Evolutionary conservation across 768 basidiomycete species (phyloP), one percentile per base, ranked within the genome.

Genomic region (Mycena rosella): DNA sequence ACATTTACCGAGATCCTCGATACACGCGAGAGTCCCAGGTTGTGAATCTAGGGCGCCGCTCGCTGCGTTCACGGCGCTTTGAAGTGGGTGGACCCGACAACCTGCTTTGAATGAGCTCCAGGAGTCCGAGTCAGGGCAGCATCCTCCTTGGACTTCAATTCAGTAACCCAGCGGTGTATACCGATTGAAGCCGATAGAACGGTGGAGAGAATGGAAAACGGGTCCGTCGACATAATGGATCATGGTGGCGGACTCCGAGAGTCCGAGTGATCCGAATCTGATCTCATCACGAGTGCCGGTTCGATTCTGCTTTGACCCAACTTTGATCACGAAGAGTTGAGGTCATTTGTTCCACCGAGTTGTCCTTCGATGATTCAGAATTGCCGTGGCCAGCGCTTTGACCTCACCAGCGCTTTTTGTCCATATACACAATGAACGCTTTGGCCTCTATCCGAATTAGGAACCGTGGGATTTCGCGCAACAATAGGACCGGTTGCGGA

Each of bases 181-280:
- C 59, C 58, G 36, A 60, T 67, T 20, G 65, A 29, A 24, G 52
- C 60, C n/a, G 65, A 67, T 17, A 67, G 52, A 30, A 67, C 65
- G 11, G 65, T 55, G 8, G 65, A 67, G 32, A 67, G 53, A 49
- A 67, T 67, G 4, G 65, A 55, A 32, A 67, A 40, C 3, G 65
- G 51, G 34, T 66, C 65, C 65, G 60, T 65, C 30, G 32, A 7
- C n/a, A n/a, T n/a, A n/a, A n/a, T n/a, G n/a, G n/a, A n/a, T n/a
- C n/a, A n/a, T n/a, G n/a, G n/a, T n/a, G n/a, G n/a, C n/a, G n/a
- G n/a, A n/a, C 32, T 34, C 32, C 32, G 32, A 34, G n/a, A 34
- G 5, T 34, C 32, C 32, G 11, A 34, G 32, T 34, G 32, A 5
- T 5, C 32, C 32, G 32, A 11, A 34, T n/a, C n/a, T n/a, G n/a